Base-by-base conservation (phyloP, 1,284 basidiomycete species). In the Irpex sp. region DNA sequence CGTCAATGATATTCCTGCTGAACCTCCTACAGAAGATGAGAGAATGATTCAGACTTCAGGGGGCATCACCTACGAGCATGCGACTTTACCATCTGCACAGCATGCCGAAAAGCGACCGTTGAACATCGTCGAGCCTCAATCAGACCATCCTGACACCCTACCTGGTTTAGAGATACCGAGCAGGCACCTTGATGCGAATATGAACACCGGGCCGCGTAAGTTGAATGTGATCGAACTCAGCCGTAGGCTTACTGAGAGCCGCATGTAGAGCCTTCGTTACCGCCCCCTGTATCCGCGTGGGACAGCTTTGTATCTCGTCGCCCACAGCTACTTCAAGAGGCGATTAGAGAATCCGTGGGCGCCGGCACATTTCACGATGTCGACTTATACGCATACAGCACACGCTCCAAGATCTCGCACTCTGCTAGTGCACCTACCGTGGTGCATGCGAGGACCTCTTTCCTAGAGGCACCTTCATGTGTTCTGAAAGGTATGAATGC, bases 361-460 rank as follows among this genome's bases (percentile, higher is more conserved):
- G 55, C 58, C 7, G 64, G 49, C 13, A 55, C 44, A 54, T 65
- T 65, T 38, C 44, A 65, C 58, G 61, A 65, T 49, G 60, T 61
- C 13, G 44, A 62, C 15, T 60, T 65, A 7, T 56, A 60, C 40
- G 57, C 62, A 17, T 62, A 51, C 37, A 59, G 52, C 31, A 58
- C 57, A 36, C 49, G 64, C 8, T 59, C 49, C 37, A 31, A 38
- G n/a, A 44, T 13, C 8, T n/a, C 13, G 49, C 2, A 36, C 8
- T 61, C 61, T 34, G 54, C 51, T 6, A 58, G 60, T 55, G 59
- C 31, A 44, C 64, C 64, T 58, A 21, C 15, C 7, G 48, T 59
- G 3, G 52, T 65, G 4, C 61, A 65, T 44, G 64, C 61, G 6
- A 44, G 61, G 21, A 60, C 51, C 21, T 58, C 62, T 11, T 62